Evolutionary conservation across 768 basidiomycete genomes (phyloP).

Genomic region (Lactarius deliciosus): DNA sequence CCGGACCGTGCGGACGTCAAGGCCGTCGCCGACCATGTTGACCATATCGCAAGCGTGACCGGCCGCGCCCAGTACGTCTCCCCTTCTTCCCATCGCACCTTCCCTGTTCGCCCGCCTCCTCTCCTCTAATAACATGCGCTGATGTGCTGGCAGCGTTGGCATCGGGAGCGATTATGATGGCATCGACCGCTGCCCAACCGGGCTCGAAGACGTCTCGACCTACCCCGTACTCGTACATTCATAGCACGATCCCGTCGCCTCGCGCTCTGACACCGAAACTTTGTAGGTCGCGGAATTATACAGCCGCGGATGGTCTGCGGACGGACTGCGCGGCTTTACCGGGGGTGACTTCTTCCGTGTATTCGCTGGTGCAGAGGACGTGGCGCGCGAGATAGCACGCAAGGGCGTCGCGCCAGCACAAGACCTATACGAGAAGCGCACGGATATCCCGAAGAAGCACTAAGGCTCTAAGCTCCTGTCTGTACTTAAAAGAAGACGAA

Average conservation of each 20-base stretch:
- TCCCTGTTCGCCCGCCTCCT: background rate
- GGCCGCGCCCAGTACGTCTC: slow-evolving; percentile 68
- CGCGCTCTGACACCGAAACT: background rate
- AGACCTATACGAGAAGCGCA: slow-evolving; percentile 74
- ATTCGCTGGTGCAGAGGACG: slow-evolving; percentile 70
- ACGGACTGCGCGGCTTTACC: slow-evolving; percentile 78
- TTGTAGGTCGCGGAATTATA: slow-evolving; percentile 81
- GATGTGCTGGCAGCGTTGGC: slow-evolving; percentile 58
- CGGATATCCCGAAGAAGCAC: slow-evolving; percentile 50
- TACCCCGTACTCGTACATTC: slow-evolving; percentile 61
- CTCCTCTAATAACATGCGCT: background rate
- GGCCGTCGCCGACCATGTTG: slow-evolving; percentile 82
- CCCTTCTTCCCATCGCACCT: background rate
- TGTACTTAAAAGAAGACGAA: background rate
- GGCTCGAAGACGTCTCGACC: slow-evolving; percentile 87
- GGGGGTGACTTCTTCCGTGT: slow-evolving; percentile 86
- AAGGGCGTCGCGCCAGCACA: slow-evolving; percentile 55
- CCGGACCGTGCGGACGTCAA: slow-evolving; percentile 64
- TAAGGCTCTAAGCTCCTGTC: background rate
- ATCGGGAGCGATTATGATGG: slow-evolving; percentile 86
- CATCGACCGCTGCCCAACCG: slow-evolving; percentile 62
- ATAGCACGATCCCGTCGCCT: background rate
- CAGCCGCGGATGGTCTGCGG: slow-evolving; percentile 80
- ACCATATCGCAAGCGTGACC: slow-evolving; percentile 72
- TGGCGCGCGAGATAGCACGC: slow-evolving; percentile 59